Evolutionary conservation across 2,329 filamentous ascomycete species (phyloP).

Genomic region (Exophiala sp.): DNA sequence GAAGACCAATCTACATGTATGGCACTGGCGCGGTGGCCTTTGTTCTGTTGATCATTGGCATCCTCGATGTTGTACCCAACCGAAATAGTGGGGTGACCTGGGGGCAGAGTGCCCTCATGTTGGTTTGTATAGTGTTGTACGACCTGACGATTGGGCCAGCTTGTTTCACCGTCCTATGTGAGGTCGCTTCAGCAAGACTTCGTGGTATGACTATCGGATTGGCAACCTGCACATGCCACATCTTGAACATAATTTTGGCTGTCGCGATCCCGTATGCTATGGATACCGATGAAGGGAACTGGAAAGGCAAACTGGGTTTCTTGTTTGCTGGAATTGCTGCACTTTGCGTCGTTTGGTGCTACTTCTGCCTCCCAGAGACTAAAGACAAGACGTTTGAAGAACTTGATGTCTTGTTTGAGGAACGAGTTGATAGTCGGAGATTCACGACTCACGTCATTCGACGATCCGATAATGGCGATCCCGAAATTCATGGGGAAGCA

Average conservation of each 20-base stretch:
- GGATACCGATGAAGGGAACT: not conserved
- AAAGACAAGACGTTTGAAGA: slow-evolving; percentile 27
- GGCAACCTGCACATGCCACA: not conserved
- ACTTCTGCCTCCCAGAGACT: slow-evolving; percentile 29
- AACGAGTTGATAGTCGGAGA: not conserved
- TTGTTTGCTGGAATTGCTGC: not conserved
- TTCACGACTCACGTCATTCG: not conserved
- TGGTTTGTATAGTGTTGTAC: slow-evolving; percentile 54
- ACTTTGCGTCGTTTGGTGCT: not conserved
- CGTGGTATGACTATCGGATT: not conserved
- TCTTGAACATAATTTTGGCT: not conserved
- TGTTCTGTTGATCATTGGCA: slow-evolving; percentile 30
- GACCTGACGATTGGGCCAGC: slow-evolving; percentile 54
- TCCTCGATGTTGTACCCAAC: slow-evolving; percentile 29
- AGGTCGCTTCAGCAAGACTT: slow-evolving; percentile 52
- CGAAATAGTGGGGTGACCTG: slow-evolving; percentile 17
- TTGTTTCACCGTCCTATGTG: slow-evolving; percentile 52
- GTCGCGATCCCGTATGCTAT: not conserved
- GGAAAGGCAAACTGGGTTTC: not conserved
- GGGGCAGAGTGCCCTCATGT: slow-evolving; percentile 45
- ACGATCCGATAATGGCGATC: too few relatives aligned
- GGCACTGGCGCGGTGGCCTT: slow-evolving; percentile 26
- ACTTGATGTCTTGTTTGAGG: slow-evolving; percentile 29
- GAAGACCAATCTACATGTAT: slow-evolving; percentile 38
- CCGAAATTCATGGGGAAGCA: too few relatives aligned